phyloP scores from a whole-genome alignment of 2,329 filamentous ascomycete genomes.

The Botrytis fragariae region DNA sequence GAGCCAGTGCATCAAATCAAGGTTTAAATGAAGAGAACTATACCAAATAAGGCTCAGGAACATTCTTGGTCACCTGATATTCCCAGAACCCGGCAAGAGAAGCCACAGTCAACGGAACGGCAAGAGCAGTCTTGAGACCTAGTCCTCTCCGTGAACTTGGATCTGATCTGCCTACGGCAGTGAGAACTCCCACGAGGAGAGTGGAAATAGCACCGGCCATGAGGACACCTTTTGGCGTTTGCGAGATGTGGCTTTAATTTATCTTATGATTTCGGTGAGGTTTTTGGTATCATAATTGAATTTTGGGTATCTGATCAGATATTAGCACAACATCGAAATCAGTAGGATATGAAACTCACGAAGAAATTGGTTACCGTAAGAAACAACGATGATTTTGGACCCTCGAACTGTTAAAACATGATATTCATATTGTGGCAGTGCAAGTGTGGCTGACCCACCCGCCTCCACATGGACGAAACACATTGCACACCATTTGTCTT shows the following conservation, averaged over 20 bases:
- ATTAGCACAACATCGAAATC: background rate
- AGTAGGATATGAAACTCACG: background rate
- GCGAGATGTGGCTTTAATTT: background rate
- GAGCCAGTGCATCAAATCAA: background rate
- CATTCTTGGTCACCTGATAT: constrained; percentile 32
- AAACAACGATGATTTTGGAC: background rate
- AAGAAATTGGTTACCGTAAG: background rate
- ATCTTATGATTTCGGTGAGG: background rate
- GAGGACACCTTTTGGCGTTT: constrained; percentile 29
- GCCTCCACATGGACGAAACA: background rate
- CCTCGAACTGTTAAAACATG: background rate
- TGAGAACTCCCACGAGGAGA: constrained; percentile 6
- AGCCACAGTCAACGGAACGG: background rate
- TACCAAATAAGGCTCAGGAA: constrained; percentile 36
- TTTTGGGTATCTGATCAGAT: background rate
- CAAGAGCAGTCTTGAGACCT: background rate
- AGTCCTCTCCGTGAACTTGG: background rate
- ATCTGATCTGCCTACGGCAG: background rate
- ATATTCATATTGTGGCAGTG: background rate
- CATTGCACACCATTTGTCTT: background rate
- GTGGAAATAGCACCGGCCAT: constrained; percentile 36
- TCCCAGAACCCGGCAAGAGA: constrained; percentile 29
- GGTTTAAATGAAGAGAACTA: background rate
- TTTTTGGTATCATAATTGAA: background rate
- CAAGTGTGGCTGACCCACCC: background rate